phyloP scores from a whole-genome alignment of 1,284 basidiomycete species.

The Coniferiporia weirii region DNA sequence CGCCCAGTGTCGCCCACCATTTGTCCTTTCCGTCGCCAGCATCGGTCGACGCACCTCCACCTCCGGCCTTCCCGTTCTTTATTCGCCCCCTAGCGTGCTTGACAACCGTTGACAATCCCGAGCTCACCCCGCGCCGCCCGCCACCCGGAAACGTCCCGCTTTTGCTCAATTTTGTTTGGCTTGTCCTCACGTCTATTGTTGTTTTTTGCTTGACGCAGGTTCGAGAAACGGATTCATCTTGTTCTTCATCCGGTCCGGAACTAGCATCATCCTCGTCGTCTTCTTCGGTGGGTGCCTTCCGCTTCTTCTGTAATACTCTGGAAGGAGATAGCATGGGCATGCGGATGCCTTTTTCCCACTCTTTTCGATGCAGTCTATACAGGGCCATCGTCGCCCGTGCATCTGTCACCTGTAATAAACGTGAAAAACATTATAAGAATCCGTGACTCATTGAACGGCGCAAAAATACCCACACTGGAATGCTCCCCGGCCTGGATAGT shows the following conservation, averaged over 20 bases:
- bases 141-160: conserved; percentile 41
- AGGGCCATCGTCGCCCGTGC: conserved; percentile 95
- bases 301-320: conserved; percentile 6
- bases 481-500: conserved; percentile 88
- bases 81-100: conserved; percentile 24
- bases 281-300: conserved; percentile 6
- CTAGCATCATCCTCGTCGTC: conserved; percentile 13
- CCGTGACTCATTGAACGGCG: neutral
- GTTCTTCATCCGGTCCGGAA: conserved; percentile 18
- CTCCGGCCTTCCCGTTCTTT: neutral
- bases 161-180: conserved; percentile 14
- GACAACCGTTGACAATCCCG: conserved; percentile 63
- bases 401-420: conserved; percentile 68
- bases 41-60: neutral
- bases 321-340: conserved; percentile 20
- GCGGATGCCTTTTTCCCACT: conserved; percentile 67
- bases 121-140: conserved; percentile 64
- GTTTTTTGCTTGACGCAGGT: neutral
- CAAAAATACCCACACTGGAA: conserved; percentile 57
- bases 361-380: conserved; percentile 80
- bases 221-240: conserved; percentile 20
- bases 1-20: conserved; percentile 13
- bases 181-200: neutral
- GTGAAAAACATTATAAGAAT: neutral
- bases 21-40: neutral